These are phyloP conservation scores for Pseudoturritis turrita DNA, from an alignment of 345 rosid genomes.

Conservation along the genomic window DNA sequence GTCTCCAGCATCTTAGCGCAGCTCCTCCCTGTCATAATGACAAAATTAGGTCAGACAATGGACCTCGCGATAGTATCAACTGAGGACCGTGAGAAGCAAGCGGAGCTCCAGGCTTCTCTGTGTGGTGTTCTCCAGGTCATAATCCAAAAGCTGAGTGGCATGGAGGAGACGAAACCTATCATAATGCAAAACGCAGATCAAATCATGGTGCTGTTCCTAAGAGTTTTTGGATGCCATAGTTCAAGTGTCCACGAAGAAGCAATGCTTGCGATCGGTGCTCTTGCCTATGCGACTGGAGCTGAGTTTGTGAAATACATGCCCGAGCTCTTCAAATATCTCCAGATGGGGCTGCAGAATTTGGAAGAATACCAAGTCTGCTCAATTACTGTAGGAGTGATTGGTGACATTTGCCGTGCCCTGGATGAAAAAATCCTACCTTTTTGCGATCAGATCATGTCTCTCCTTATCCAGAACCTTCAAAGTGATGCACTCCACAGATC, in stretches of 20 bases:
- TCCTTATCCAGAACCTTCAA: slow-evolving; percentile 63
- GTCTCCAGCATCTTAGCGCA: slow-evolving; percentile 59
- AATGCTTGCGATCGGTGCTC: slow-evolving; percentile 97
- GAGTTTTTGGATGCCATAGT: slow-evolving; percentile 82
- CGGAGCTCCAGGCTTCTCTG: slow-evolving; percentile 82
- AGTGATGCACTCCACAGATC: slow-evolving; percentile 81
- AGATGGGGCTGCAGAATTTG: slow-evolving; percentile 88
- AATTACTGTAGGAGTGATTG: slow-evolving; percentile 83
- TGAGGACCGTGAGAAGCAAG: slow-evolving; percentile 91
- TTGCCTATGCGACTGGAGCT: slow-evolving; percentile 85
- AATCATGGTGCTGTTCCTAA: slow-evolving; percentile 79
- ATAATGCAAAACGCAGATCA: slow-evolving; percentile 69
- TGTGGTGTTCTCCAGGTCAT: slow-evolving; percentile 96
- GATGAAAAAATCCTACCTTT: slow-evolving; percentile 69
- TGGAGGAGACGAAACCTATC: slow-evolving; percentile 56
- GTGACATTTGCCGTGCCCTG: slow-evolving; percentile 88
- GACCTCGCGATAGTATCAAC: slow-evolving; percentile 65
- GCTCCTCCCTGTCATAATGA: slow-evolving; percentile 76
- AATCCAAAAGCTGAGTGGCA: slow-evolving; percentile 73
- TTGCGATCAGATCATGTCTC: slow-evolving; percentile 85
- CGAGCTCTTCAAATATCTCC: slow-evolving; percentile 70
- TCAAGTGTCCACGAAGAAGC: slow-evolving; percentile 97
- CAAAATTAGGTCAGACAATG: slow-evolving; percentile 62
- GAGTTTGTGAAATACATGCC: slow-evolving; percentile 77
- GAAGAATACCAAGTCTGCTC: slow-evolving; percentile 94